Evolutionary conservation across 139 green algal species (phyloP), one percentile per base, ranked within the genome.

Genomic region (Coelastrella sp.): DNA sequence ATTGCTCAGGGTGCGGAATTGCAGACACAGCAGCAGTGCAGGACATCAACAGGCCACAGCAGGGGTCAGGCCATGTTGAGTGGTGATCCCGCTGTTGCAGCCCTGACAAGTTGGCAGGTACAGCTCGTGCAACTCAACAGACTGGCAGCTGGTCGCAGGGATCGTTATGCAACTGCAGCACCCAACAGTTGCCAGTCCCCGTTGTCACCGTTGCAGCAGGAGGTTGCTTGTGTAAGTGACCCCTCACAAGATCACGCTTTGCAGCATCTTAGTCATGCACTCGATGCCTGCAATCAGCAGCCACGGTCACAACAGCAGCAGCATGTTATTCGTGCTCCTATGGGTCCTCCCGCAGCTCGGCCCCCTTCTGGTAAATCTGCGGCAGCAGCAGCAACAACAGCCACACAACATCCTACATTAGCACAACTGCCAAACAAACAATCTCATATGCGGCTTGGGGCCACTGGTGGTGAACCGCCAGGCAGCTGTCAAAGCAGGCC

Each of bases 311-410:
- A 85, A 20, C 80, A 72, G 70, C 57, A 73, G 57, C 58, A 85
- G 80, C 80, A 56, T 80, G 73, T 57, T 7, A 27, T 24, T 27
- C n/a, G n/a, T 80, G 80, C 80, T 85, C 57, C 80, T 85, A 85
- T 70, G 80, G 58, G 80, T 24, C 58, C 80, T 58, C 80, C 78
- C 65, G 80, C 80, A 5, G 35, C 80, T 20, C 20, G 58, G 6
- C 58, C 80, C 8, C 63, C 63, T 22, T 14, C 12, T n/a, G 6
- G 17, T 82, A 22, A 6, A 8, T 9, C 75, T 22, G 25, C 75
- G 24, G 9, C 74, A 56, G 24, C 75, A 58, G n/a, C 74, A 57
- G 75, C 75, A 82, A 35, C 78, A 22, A 9, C 14, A 12, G 7
- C 35, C 8, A 60, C 27, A 83, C 78, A 83, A 8, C 78, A 65